Evolutionary conservation across 2,329 filamentous ascomycete genomes (phyloP).

Genomic region (Cordyceps pruinosa): DNA sequence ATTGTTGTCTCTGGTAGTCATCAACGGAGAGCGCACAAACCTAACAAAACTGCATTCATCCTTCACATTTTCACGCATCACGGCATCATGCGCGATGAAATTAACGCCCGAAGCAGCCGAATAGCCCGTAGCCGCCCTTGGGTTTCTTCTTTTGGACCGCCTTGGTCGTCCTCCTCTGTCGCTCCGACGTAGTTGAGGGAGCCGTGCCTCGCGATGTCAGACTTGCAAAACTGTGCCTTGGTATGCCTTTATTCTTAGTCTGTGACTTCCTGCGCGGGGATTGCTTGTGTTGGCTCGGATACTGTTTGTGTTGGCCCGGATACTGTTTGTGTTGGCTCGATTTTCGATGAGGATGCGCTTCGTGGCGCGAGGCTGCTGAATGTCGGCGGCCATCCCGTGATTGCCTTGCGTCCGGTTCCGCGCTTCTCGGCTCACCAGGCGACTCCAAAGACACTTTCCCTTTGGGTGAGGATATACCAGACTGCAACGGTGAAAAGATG

Average conservation of each 20-base stretch:
- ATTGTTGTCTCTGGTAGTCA: neutral
- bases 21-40: neutral
- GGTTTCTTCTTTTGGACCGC: neutral
- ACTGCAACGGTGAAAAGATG: neutral
- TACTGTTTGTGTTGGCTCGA: neutral
- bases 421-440: neutral
- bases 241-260: neutral
- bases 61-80: neutral
- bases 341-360: neutral
- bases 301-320: neutral
- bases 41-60: neutral
- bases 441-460: neutral
- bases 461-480: neutral
- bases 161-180: neutral
- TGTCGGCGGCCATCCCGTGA: neutral
- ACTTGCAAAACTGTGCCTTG: neutral
- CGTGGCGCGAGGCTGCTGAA: neutral
- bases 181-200: neutral
- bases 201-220: neutral
- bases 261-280: neutral
- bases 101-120: constrained; percentile 6
- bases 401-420: neutral
- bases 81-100: neutral
- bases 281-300: neutral
- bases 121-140: neutral